Evolutionary conservation across 192 early-diverging fungal genomes (phyloP).

Genomic region (Gigaspora rosea): DNA sequence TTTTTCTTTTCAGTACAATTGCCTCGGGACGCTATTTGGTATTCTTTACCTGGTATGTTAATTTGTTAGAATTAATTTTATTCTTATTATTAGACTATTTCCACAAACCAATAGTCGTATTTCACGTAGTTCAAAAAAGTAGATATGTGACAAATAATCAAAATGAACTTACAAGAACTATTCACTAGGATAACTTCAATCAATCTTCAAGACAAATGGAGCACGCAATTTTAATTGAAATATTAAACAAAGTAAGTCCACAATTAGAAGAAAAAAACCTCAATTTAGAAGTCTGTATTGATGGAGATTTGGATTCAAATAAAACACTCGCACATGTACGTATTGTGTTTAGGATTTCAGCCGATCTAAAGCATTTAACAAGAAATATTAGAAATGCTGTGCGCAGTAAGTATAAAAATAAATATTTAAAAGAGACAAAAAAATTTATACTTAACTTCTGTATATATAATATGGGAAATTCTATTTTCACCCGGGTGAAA

Average conservation of each 20-base stretch:
- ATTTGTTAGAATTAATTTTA: conserved; percentile 3
- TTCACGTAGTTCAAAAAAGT: neutral
- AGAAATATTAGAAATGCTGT: conserved; percentile 1
- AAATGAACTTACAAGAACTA: neutral
- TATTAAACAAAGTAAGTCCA: neutral
- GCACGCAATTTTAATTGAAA: neutral
- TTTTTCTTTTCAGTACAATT: too few relatives aligned
- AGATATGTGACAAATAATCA: neutral
- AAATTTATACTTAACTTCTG: neutral
- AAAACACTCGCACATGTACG: neutral
- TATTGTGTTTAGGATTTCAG: neutral
- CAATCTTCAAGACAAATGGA: neutral
- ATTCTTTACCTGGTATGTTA: neutral
- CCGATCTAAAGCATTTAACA: neutral
- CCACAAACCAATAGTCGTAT: neutral
- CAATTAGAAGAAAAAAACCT: conserved; percentile 2
- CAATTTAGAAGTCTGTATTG: neutral
- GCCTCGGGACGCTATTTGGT: too few relatives aligned
- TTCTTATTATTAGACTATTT: neutral
- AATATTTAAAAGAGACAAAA: neutral
- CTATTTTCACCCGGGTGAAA: too few relatives aligned
- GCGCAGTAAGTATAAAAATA: neutral
- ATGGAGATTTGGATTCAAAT: neutral
- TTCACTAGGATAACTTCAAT: neutral
- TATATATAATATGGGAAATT: too few relatives aligned